Evolutionary conservation across 352 stramenopile species (phyloP).

Genomic region (Pythium periplocum): DNA sequence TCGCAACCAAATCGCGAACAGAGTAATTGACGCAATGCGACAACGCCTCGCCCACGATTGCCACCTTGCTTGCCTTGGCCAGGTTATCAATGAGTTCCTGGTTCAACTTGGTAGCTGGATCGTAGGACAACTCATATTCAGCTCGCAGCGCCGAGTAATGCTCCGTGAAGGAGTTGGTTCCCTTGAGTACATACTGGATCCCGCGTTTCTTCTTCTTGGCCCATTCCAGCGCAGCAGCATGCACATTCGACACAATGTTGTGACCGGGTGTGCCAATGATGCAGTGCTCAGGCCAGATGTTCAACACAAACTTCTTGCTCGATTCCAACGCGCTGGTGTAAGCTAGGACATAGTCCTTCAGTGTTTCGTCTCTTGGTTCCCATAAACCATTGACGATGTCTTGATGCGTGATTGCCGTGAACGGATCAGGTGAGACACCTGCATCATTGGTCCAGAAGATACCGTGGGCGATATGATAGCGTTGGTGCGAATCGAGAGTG

Average conservation of each 20-base stretch:
- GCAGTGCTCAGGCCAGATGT: conserved; percentile 98
- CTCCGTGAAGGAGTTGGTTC: conserved; percentile 94
- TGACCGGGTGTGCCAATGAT: conserved; percentile 90
- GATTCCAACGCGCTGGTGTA: conserved; percentile 89
- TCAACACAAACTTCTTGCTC: conserved; percentile 88
- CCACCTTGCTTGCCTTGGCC: conserved; percentile 62
- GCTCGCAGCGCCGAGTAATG: conserved; percentile 94
- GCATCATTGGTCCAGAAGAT: conserved; percentile 87
- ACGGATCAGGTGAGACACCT: conserved; percentile 76
- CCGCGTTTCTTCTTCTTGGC: conserved; percentile 33
- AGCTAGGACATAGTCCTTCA: conserved; percentile 82
- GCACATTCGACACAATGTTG: conserved; percentile 81
- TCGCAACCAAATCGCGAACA: conserved; percentile 84
- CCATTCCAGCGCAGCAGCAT: conserved; percentile 86
- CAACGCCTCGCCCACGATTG: conserved; percentile 92
- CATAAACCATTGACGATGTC: conserved; percentile 65
- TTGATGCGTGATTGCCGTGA: conserved; percentile 89
- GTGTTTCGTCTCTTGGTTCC: conserved; percentile 48
- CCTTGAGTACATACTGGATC: conserved; percentile 91
- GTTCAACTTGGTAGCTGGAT: conserved; percentile 82
- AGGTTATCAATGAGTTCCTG: conserved; percentile 77
- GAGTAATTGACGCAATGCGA: conserved; percentile 97
- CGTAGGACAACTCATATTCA: conserved; percentile 87
- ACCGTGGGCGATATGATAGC: conserved; percentile 93
- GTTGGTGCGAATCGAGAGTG: conserved; percentile 96